Conservation (phyloP, 2,329 filamentous ascomycete genomes). For the Neurospora sp. region DNA sequence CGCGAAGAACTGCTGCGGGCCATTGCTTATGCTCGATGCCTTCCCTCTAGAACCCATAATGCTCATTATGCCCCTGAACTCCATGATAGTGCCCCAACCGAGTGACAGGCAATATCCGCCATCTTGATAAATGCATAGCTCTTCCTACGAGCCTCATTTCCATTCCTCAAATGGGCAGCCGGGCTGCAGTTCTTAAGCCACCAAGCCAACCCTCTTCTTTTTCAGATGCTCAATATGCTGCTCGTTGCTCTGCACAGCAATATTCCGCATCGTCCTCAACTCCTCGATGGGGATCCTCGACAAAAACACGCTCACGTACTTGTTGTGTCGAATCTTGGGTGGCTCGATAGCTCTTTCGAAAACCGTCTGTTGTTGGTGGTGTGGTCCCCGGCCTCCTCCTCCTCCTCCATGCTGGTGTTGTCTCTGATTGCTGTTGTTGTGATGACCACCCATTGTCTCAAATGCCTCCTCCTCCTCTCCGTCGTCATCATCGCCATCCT, state of each 20-base stretch:
- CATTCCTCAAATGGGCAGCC: neutral
- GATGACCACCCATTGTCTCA: constrained; percentile 32
- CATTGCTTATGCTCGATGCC: neutral
- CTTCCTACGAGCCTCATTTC: neutral
- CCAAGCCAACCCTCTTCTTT: constrained; percentile 15
- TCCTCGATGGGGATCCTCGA: constrained; percentile 43
- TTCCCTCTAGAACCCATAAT: neutral
- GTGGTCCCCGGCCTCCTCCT: neutral
- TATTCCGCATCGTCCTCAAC: constrained; percentile 37
- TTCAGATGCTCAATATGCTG: constrained; percentile 18
- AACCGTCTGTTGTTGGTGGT: constrained; percentile 29
- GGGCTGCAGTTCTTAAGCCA: neutral
- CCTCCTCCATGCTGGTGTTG: neutral
- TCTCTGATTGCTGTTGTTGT: neutral
- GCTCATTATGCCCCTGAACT: neutral
- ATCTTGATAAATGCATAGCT: neutral
- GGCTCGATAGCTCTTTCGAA: constrained; percentile 41
- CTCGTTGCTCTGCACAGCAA: constrained; percentile 37
- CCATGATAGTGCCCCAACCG: neutral
- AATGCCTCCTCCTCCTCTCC: constrained; percentile 30
- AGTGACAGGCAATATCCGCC: neutral
- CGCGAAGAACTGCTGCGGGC: neutral
- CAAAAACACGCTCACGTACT: constrained; percentile 52
- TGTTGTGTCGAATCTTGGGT: constrained; percentile 33
- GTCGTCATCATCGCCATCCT: constrained; percentile 13